Evolutionary conservation across 2,329 filamentous ascomycete species (phyloP).

Genomic region (Fusarium continuum): DNA sequence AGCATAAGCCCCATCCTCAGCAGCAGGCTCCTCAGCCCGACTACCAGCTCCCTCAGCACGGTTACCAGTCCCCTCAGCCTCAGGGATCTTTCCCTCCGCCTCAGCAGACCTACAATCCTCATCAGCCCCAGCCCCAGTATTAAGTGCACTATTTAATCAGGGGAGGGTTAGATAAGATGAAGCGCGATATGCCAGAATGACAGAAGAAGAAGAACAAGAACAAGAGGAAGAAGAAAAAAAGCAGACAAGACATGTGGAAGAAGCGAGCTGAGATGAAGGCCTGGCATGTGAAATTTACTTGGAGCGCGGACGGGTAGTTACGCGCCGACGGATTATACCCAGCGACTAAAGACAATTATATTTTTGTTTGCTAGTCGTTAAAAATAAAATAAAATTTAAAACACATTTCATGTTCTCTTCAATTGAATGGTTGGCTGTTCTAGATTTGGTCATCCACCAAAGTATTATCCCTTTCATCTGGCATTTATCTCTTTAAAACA

Average conservation of each 20-base stretch:
- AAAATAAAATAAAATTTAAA: too few relatives aligned
- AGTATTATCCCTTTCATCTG: neutral
- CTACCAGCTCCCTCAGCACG: conserved; percentile 32
- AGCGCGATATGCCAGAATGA: conserved; percentile 1
- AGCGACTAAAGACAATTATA: conserved; percentile 33
- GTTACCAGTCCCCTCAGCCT: conserved; percentile 34
- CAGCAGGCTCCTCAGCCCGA: conserved; percentile 28
- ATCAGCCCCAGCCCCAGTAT: conserved; percentile 40
- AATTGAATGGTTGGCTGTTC: neutral
- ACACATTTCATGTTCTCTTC: neutral
- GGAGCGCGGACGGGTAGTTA: conserved; percentile 28
- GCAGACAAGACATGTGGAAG: conserved; percentile 8
- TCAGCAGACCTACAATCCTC: conserved; percentile 39
- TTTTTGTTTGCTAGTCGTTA: conserved; percentile 1
- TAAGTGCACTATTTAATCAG: neutral
- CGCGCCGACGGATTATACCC: conserved; percentile 39
- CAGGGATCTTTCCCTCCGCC: conserved; percentile 37
- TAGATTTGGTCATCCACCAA: neutral
- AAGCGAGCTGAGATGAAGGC: neutral
- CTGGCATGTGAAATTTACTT: conserved; percentile 4
- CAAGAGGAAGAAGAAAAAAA: too few relatives aligned
- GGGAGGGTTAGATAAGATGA: neutral
- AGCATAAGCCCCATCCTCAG: conserved; percentile 15
- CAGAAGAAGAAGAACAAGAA: conserved; percentile 4
- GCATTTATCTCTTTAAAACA: neutral